These are phyloP conservation scores for Oryza nivara DNA, from an alignment of 176 grass and related monocot genomes.

Conservation along the genomic window DNA sequence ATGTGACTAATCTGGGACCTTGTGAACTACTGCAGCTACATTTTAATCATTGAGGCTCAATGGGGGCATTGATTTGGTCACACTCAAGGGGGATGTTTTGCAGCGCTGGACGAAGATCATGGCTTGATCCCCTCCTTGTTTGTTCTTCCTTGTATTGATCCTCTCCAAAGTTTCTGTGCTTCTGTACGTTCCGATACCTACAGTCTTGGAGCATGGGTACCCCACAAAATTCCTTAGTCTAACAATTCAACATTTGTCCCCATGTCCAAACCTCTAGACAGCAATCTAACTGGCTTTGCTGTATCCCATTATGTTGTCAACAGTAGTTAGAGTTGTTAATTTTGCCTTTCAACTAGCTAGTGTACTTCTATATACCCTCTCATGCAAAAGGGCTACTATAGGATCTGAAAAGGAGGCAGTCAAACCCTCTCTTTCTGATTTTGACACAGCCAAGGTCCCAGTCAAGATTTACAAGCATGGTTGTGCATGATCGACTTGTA, in stretches of 20 bases:
- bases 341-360: not conserved
- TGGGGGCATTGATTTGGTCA: conserved; percentile 36
- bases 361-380: not conserved
- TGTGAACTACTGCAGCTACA: conserved; percentile 24
- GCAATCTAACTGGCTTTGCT: conserved; percentile 31
- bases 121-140: conserved; percentile 36
- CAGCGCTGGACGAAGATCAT: conserved; percentile 37
- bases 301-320: conserved; percentile 37
- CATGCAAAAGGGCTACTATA: not conserved
- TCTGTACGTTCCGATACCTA: conserved; percentile 35
- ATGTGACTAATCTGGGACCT: conserved; percentile 8
- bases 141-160: conserved; percentile 49
- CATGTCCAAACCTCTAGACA: conserved; percentile 44
- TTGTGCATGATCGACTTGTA: not conserved
- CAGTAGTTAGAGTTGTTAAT: conserved; percentile 20
- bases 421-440: conserved; percentile 16
- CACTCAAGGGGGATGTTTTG: conserved; percentile 34
- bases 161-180: conserved; percentile 38
- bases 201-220: conserved; percentile 40
- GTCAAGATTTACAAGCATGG: not conserved
- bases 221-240: conserved; percentile 51
- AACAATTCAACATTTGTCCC: conserved; percentile 53
- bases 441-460: not conserved
- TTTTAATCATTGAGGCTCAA: conserved; percentile 19
- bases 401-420: not conserved